Conservation (phyloP, 352 stramenopile genomes). For the Globisporangium cystogenes region DNA sequence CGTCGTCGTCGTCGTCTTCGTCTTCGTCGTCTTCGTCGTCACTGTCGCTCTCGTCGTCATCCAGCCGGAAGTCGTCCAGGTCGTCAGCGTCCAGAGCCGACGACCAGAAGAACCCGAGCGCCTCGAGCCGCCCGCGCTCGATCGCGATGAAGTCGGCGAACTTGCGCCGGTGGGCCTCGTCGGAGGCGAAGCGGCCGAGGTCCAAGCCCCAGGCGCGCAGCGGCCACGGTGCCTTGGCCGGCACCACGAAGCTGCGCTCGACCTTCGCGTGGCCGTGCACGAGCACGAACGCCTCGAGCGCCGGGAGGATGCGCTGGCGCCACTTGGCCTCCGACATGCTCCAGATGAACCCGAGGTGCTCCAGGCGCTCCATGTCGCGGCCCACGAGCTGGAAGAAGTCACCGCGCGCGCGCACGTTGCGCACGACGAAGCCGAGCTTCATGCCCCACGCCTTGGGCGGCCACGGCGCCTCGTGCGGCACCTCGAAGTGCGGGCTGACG, state of each 20-base stretch:
- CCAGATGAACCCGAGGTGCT: conserved; percentile 57
- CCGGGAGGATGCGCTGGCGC: conserved; percentile 34
- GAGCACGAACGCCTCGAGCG: conserved; percentile 36
- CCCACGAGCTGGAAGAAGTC: conserved; percentile 46
- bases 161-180: conserved; percentile 15
- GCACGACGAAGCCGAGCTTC: conserved; percentile 46
- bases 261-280: conserved; percentile 27
- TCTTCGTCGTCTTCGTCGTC: neutral
- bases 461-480: conserved; percentile 32
- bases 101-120: conserved; percentile 45
- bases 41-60: conserved; percentile 6
- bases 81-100: conserved; percentile 2
- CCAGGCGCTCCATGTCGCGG: conserved; percentile 33
- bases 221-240: conserved; percentile 32
- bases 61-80: no score
- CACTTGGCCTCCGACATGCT: conserved; percentile 37
- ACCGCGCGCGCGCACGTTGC: conserved; percentile 43
- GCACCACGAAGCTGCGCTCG: conserved; percentile 45
- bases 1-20: neutral
- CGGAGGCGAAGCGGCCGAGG: conserved; percentile 27
- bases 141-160: conserved; percentile 51
- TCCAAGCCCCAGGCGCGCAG: conserved; percentile 23
- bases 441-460: conserved; percentile 24
- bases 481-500: conserved; percentile 29
- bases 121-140: conserved; percentile 35